Evolutionary conservation across 257 asterid species (phyloP).

Genomic region (Jasminum sambac): DNA sequence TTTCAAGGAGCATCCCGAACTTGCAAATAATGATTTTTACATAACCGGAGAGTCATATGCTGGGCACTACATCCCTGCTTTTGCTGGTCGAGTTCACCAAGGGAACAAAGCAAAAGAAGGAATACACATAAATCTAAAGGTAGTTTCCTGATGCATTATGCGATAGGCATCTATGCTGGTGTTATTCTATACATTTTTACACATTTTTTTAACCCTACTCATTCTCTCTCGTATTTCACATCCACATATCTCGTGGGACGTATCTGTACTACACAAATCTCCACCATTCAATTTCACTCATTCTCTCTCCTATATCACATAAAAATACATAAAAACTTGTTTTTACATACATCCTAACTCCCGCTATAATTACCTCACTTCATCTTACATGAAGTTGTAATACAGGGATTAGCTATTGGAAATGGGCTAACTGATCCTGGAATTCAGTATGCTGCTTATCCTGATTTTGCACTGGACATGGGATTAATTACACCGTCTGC

Average conservation of each 20-base stretch:
- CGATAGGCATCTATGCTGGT: slow-evolving; percentile 10
- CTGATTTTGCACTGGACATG: slow-evolving; percentile 90
- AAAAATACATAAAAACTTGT: too few relatives aligned
- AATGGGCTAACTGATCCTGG: slow-evolving; percentile 95
- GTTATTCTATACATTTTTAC: too few relatives aligned
- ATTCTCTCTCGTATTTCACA: too few relatives aligned
- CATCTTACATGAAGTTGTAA: slow-evolving; percentile 28
- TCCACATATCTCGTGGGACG: too few relatives aligned
- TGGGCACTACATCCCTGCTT: slow-evolving; percentile 94
- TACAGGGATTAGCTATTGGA: slow-evolving; percentile 92
- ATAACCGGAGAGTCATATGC: slow-evolving; percentile 97
- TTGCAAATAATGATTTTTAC: slow-evolving; percentile 76
- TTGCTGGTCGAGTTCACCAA: slow-evolving; percentile 83
- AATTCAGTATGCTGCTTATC: slow-evolving; percentile 84
- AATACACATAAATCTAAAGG: slow-evolving; percentile 79
- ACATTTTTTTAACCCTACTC: too few relatives aligned
- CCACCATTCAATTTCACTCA: too few relatives aligned
- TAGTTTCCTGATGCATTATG: slow-evolving; percentile 28
- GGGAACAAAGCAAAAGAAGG: slow-evolving; percentile 91
- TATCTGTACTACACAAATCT: too few relatives aligned
- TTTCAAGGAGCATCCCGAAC: slow-evolving; percentile 80
- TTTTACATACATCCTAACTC: too few relatives aligned
- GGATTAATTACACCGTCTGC: slow-evolving; percentile 65
- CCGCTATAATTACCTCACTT: slow-evolving; percentile 3
- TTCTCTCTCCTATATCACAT: too few relatives aligned